Percentiles rank a stretch among this genome's conserved stretches.
Conservation (phyloP, 2,329 filamentous ascomycete genomes). For the Colletotrichum tamarilloi region DNA sequence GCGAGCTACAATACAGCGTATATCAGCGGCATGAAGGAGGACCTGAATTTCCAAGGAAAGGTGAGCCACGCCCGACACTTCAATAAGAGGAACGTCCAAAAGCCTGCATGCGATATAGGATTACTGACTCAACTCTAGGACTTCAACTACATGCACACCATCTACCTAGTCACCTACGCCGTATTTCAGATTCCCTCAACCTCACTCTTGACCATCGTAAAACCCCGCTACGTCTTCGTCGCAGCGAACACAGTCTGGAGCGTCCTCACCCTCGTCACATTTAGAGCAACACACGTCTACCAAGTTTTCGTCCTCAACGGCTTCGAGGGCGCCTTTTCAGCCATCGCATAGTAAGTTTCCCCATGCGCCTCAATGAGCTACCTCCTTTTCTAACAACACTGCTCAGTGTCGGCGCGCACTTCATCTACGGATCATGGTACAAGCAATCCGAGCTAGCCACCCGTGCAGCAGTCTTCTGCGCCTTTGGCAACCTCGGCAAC, state of each 20-base stretch:
- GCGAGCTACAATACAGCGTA: constrained; percentile 55
- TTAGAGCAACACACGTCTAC: constrained; percentile 53
- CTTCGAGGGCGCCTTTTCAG: constrained; percentile 56
- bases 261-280: constrained; percentile 55
- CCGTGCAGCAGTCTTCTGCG: constrained; percentile 53
- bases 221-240: constrained; percentile 38
- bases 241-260: constrained; percentile 55
- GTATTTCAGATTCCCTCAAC: constrained; percentile 57
- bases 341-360: constrained; percentile 51
- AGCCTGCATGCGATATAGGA: neutral
- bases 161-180: constrained; percentile 52
- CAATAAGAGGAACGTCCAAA: neutral
- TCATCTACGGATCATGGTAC: constrained; percentile 58
- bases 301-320: constrained; percentile 56
- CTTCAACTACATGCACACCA: constrained; percentile 51
- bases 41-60: constrained; percentile 49
- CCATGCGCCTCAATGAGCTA: too few relatives aligned
- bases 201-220: constrained; percentile 40
- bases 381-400: too few relatives aligned
- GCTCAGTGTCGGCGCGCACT: constrained; percentile 44
- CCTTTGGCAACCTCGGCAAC: constrained; percentile 54
- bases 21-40: constrained; percentile 54
- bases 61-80: neutral
- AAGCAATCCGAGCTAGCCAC: constrained; percentile 54
- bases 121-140: constrained; percentile 34